phyloP scores from a whole-genome alignment of 257 asterid genomes.

The Voacanga thouarsii region DNA sequence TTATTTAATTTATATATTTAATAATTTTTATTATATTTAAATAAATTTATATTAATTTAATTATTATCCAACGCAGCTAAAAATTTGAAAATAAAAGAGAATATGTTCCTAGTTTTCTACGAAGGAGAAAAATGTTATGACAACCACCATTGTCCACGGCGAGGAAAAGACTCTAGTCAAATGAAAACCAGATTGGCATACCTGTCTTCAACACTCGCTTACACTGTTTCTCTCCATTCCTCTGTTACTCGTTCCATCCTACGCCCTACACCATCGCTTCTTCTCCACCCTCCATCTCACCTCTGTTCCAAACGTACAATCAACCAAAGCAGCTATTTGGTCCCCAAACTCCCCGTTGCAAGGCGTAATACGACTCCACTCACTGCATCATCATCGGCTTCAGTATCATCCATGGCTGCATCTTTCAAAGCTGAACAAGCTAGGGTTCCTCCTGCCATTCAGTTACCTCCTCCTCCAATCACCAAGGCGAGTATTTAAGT shows the following conservation, averaged over 20 bases:
- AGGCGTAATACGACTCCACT: constrained; percentile 27
- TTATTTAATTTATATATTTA: too few relatives aligned
- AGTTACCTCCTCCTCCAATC: constrained; percentile 53
- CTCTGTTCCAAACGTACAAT: constrained; percentile 18
- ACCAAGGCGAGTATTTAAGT: constrained; percentile 44
- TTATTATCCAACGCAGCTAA: too few relatives aligned
- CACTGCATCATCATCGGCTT: constrained; percentile 32
- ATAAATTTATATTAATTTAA: too few relatives aligned
- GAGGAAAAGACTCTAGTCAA: background rate
- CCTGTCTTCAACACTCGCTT: constrained; percentile 14
- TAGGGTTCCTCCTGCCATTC: constrained; percentile 64
- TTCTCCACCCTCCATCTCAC: constrained; percentile 28
- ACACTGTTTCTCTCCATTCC: constrained; percentile 24
- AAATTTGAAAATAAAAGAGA: too few relatives aligned
- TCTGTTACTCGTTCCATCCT: constrained; percentile 31
- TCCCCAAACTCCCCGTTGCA: constrained; percentile 16
- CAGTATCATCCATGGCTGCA: constrained; percentile 57
- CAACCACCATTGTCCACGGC: background rate
- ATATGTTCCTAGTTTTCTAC: too few relatives aligned
- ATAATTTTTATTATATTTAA: too few relatives aligned
- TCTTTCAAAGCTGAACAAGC: constrained; percentile 65
- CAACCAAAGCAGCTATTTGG: constrained; percentile 7
- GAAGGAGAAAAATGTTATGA: too few relatives aligned
- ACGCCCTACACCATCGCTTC: constrained; percentile 23
- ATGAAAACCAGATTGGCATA: constrained; percentile 12